Base-by-base conservation (phyloP, 352 stramenopile species). In the Thraustochytrium sp. region DNA sequence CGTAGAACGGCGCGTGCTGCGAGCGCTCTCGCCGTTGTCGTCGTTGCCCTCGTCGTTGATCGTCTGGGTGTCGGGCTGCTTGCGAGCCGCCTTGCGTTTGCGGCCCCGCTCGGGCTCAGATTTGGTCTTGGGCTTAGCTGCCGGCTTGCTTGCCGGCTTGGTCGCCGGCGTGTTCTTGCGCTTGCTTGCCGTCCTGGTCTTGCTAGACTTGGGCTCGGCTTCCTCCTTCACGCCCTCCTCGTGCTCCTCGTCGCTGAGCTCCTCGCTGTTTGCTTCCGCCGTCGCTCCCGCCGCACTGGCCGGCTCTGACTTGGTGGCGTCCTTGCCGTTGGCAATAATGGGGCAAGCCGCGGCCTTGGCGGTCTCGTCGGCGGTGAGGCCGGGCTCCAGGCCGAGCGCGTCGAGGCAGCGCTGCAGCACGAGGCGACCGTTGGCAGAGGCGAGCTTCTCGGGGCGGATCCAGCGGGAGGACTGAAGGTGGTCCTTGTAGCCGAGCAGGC, bases 381-480 rank as follows among this genome's bases (percentile, higher is more conserved):
- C 29, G 40, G 62, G 31, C 38, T 51, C 37, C 1, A 80, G 68
- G 21, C 40, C 53, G 34, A 80, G 53, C 9, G 34, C 26, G 18
- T 68, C 46, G n/a, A 80, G 53, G 26, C 68, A 80, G 68, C 53
- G 36, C 26, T 29, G 23, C 37, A 61, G 13, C 8, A 80, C 34
- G 23, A 8, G 5, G 9, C 8, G 34, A 5, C 44, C 68, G 34
- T 42, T 11, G 1, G 34, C 9, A 0, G 48, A 34, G n/a, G n/a
- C 26, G 23, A 61, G 23, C 31, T 80, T 80, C 26, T 68, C 44
- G 18, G 48, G 29, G 23, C 11, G 26, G 42, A 80, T 80, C 48
- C 53, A 80, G 34, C 68, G 48, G 5, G 68, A 80, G 42, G 68
- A 54, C 46, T 77, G 68, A 16, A 80, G 34, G 42, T 63, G 68